phyloP scores from a whole-genome alignment of 164 flowering plant genomes.

The Tetrastigma voinierianum region DNA sequence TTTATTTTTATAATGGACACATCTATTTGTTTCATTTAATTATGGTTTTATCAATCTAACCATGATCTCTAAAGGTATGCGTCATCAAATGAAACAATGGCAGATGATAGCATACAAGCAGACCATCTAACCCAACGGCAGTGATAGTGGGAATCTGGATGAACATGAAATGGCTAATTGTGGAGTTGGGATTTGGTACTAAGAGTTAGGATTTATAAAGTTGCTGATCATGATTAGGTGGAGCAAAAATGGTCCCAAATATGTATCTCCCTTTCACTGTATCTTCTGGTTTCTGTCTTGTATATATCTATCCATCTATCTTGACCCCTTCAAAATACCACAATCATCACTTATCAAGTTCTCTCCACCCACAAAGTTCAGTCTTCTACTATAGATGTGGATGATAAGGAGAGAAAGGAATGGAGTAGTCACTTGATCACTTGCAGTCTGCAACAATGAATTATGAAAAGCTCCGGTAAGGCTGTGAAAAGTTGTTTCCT shows the following conservation, averaged over 20 bases:
- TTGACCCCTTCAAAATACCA: not conserved
- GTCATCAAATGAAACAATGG: not conserved
- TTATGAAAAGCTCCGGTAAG: not conserved
- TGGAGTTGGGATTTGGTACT: constrained; percentile 6
- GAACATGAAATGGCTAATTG: not conserved
- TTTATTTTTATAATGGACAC: too few relatives aligned
- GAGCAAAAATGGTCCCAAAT: constrained; percentile 5
- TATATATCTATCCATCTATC: not conserved
- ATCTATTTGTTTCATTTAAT: not conserved
- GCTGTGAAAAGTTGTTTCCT: constrained; percentile 3
- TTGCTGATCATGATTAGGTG: constrained; percentile 15
- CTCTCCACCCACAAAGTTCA: not conserved
- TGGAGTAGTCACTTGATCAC: too few relatives aligned
- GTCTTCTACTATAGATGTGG: not conserved
- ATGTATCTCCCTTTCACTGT: not conserved
- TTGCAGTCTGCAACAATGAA: not conserved
- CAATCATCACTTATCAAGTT: not conserved
- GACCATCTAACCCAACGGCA: not conserved
- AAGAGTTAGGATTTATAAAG: not conserved
- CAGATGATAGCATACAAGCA: not conserved
- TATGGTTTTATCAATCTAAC: not conserved
- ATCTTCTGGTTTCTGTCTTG: not conserved
- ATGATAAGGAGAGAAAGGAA: not conserved
- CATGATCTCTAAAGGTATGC: not conserved
- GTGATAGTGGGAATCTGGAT: not conserved